Conservation (phyloP, 2,329 filamentous ascomycete genomes). For the Fusarium tanahbumbuense region DNA sequence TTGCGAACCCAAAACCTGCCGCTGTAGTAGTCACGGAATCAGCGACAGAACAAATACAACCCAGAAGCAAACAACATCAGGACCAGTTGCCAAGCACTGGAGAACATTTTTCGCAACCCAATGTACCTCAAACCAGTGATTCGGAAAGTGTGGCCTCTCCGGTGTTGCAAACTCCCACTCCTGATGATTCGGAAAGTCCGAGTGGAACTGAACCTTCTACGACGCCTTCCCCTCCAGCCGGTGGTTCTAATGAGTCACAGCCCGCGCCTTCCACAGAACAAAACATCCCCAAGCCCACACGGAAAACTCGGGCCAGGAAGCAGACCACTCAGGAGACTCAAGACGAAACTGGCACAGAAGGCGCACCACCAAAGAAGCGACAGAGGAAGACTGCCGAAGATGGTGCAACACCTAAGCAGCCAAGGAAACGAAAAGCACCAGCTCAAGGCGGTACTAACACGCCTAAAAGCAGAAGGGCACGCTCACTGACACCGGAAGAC, state of each 20-base stretch:
- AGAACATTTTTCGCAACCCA: not conserved
- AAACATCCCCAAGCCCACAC: constrained; percentile 12
- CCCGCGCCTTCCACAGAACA: constrained; percentile 15
- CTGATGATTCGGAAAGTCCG: constrained; percentile 28
- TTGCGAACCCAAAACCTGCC: constrained; percentile 4
- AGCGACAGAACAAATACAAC: constrained; percentile 5
- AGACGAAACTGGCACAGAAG: constrained; percentile 29
- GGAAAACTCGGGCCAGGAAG: constrained; percentile 38
- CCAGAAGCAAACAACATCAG: constrained; percentile 18
- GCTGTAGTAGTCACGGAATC: not conserved
- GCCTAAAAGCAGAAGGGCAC: constrained; percentile 52
- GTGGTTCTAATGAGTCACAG: constrained; percentile 18
- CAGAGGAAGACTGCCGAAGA: constrained; percentile 48
- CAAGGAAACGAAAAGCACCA: constrained; percentile 47
- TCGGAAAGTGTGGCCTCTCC: constrained; percentile 3
- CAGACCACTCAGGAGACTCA: constrained; percentile 22
- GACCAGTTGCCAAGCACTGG: not conserved
- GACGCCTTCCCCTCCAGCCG: constrained; percentile 19
- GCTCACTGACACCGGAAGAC: constrained; percentile 70
- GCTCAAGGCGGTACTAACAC: constrained; percentile 42
- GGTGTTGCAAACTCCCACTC: constrained; percentile 25
- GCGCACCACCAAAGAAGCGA: constrained; percentile 49
- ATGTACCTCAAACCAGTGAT: not conserved
- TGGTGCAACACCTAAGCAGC: constrained; percentile 31
- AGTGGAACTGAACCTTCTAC: constrained; percentile 29